These are phyloP conservation scores for Globisporangium lucens DNA, from an alignment of 352 stramenopile genomes.

Conservation along the genomic window DNA sequence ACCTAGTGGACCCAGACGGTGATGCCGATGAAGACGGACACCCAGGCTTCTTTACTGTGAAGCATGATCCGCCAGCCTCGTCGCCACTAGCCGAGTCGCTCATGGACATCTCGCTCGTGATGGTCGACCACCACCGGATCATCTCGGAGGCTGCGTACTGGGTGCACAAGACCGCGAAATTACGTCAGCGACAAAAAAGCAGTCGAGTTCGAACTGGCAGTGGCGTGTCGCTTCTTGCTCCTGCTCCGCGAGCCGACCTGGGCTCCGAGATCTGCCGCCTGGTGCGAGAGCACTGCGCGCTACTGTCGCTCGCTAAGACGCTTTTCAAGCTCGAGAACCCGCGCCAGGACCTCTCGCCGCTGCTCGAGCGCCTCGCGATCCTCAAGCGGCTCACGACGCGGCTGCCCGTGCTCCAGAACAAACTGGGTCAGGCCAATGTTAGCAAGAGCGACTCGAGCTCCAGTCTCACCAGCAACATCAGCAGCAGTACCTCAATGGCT, in stretches of 20 bases:
- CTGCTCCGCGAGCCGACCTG: slow-evolving; percentile 24
- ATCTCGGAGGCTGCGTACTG: slow-evolving; percentile 47
- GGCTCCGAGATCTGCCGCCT: slow-evolving; percentile 46
- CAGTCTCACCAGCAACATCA: slow-evolving; percentile 14
- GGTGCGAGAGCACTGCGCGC: slow-evolving; percentile 49
- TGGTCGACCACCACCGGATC: slow-evolving; percentile 71
- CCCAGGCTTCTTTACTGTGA: neutral
- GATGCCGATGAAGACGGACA: neutral
- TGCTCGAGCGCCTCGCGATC: slow-evolving; percentile 57
- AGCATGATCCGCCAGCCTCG: too few species aligned
- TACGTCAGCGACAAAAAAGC: slow-evolving; percentile 7
- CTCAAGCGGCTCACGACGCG: slow-evolving; percentile 31
- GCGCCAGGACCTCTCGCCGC: slow-evolving; percentile 38
- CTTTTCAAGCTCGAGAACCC: slow-evolving; percentile 58
- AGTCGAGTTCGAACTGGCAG: neutral
- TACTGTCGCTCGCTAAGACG: slow-evolving; percentile 42
- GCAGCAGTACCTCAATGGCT: slow-evolving; percentile 9
- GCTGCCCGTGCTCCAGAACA: slow-evolving; percentile 28
- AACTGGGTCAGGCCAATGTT: neutral
- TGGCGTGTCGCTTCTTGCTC: too few species aligned
- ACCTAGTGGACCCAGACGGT: neutral
- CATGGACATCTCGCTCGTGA: slow-evolving; percentile 71
- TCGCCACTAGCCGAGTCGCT: slow-evolving; percentile 49
- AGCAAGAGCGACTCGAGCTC: slow-evolving; percentile 21
- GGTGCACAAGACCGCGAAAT: slow-evolving; percentile 36